A percentile compares a stretch with the other conserved stretches of the same genome.
Conservation (phyloP, 2,329 filamentous ascomycete genomes). For the Aspergillus eucalypticola region DNA sequence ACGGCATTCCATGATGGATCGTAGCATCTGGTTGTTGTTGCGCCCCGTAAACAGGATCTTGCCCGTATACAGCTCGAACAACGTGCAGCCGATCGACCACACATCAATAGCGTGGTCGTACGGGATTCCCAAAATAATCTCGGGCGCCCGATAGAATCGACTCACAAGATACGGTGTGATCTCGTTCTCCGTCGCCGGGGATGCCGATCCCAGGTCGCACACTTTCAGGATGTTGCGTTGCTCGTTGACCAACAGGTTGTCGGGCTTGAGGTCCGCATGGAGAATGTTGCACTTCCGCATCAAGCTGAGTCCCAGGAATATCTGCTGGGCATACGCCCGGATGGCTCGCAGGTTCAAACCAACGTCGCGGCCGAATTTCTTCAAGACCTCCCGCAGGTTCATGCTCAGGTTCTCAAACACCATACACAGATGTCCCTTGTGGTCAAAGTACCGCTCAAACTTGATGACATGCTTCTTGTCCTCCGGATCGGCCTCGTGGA, state of each 20-base stretch:
- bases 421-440: slow-evolving; percentile 94
- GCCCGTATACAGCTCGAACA: slow-evolving; percentile 96
- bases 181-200: slow-evolving; percentile 85
- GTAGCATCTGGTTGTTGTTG: slow-evolving; percentile 98
- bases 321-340: slow-evolving; percentile 86
- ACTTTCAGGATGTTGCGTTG: slow-evolving; percentile 84
- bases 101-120: slow-evolving; percentile 95
- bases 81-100: slow-evolving; percentile 96
- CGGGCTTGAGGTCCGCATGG: slow-evolving; percentile 94
- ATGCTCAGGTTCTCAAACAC: slow-evolving; percentile 92
- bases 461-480: slow-evolving; percentile 90
- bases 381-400: slow-evolving; percentile 89
- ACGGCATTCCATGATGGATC: slow-evolving; percentile 91
- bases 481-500: slow-evolving; percentile 81
- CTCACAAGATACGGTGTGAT: slow-evolving; percentile 94
- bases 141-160: slow-evolving; percentile 94
- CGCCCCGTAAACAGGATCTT: slow-evolving; percentile 95
- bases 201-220: slow-evolving; percentile 95
- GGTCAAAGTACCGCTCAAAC: slow-evolving; percentile 84
- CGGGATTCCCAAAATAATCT: slow-evolving; percentile 94
- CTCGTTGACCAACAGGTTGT: slow-evolving; percentile 94
- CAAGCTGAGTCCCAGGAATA: slow-evolving; percentile 84
- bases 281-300: slow-evolving; percentile 91
- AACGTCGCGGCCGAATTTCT: slow-evolving; percentile 92
- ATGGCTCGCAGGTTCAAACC: slow-evolving; percentile 89